Conservation (phyloP, 257 asterid genomes). For the Plectranthus barbatus region DNA sequence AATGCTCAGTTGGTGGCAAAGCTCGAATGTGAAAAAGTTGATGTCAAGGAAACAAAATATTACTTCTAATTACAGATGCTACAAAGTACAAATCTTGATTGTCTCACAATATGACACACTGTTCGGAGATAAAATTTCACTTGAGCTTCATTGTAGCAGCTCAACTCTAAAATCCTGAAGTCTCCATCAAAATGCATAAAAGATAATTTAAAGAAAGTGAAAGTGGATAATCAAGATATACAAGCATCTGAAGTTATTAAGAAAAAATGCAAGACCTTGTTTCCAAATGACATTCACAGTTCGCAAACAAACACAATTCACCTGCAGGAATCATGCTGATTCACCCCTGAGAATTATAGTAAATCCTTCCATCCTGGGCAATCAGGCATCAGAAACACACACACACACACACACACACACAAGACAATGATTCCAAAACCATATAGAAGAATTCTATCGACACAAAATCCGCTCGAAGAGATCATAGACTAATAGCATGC, state of each 20-base stretch:
- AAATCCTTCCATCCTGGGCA: constrained; percentile 46
- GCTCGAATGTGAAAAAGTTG: constrained; percentile 1
- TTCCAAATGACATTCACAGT: constrained; percentile 21
- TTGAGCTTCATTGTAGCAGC: neutral
- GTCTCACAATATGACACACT: neutral
- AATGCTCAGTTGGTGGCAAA: constrained; percentile 4
- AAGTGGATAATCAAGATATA: neutral
- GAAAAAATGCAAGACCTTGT: constrained; percentile 11
- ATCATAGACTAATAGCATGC: constrained; percentile 19
- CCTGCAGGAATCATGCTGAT: constrained; percentile 52
- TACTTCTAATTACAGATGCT: neutral
- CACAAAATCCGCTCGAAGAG: constrained; percentile 13
- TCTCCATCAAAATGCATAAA: neutral
- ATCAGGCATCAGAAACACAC: constrained; percentile 38
- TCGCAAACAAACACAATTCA: constrained; percentile 49
- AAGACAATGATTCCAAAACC: constrained; percentile 21
- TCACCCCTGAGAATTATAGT: constrained; percentile 48
- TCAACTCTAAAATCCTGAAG: constrained; percentile 7
- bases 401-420: too few relatives aligned
- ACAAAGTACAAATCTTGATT: neutral
- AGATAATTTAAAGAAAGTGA: neutral
- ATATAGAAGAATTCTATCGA: constrained; percentile 19
- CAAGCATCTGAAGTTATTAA: neutral
- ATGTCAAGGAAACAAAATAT: constrained; percentile 3
- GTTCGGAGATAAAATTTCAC: neutral